Evolutionary conservation across 306 rosid species (phyloP), one percentile per base, ranked within the genome.

Genomic region (Neltuma alba): DNA sequence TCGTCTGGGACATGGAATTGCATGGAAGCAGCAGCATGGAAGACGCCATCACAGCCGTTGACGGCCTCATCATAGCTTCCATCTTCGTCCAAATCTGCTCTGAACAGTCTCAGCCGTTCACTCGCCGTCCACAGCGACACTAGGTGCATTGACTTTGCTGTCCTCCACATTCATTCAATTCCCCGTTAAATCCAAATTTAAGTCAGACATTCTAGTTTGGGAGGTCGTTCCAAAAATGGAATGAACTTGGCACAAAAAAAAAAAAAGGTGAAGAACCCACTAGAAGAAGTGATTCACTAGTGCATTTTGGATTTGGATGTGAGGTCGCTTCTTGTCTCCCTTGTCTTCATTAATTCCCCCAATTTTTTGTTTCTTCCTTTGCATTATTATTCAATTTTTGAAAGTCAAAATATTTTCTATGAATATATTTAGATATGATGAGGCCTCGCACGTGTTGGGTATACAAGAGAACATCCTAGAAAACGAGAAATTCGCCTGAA

Each of bases 21-120:
- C 92, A 90, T 88, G 11, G 91, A 82, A 72, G 92, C 87, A 54
- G 94, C 92, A 10, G 87, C 89, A 25, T 88, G 94, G 47, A 85
- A 90, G 9, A 90, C 88, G 0, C 92, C 92, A 70, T 88, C 83
- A 27, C 88, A 88, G 9, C 88, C 91, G 45, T 81, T 63, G 11
- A 90, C 82, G 44, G 89, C 92, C 68, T 88, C 85, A 42, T 88
- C 87, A 25, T 85, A 88, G 87, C 94, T 90, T 37, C 89, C 87
- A 81, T 88, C 87, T 63, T 83, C 82, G 31, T n/a, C 44, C 70
- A 90, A 65, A 85, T 90, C 89, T 20, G 91, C 87, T 69, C 2
- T 81, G 77, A 88, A 86, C 81, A 88, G 58, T 77, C 86, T 85
- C 72, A 90, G 70, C 34, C 79, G 86, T 9, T 88, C 85, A 30